Base-by-base conservation (phyloP, 495 filamentous ascomycete species). In the Acidiella bohemica region DNA sequence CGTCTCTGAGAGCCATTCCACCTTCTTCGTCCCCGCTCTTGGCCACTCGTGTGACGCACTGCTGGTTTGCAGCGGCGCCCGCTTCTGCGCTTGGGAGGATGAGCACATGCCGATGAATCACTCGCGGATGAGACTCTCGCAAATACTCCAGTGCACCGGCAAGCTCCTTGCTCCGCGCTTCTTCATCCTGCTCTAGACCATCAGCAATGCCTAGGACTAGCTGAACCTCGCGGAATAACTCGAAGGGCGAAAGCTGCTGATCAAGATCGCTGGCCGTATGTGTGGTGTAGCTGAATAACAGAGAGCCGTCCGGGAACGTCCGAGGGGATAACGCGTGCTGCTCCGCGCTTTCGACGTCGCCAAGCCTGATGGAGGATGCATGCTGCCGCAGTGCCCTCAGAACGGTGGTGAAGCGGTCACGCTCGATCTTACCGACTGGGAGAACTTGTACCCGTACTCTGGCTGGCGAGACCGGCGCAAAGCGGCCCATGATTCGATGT, bases 261-360 rank as follows among this genome's bases (percentile, higher is more conserved):
- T 53, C 41, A 13, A 35, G 32, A 13, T 41, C 37, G 26, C 82
- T 80, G 25, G 80, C 68, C 25, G 83, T 72, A 34, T 84, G 76
- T 36, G 80, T 84, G 27, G 81, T 78, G 38, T 95, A 68, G 56
- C 94, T 81, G 68, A 92, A 95, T 46, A 95, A 71, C 48, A 99
- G 79, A 47, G 78, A 74, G 39, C 90, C 90, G 44, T 75, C 74
- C 7, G 88, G 88, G 57, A 93, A 96, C 2, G 84, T 85, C 48
- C 93, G 67, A 19, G 90, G 90, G 30, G 85, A 92, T 58, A 97
- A 94, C 92, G 68, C 84, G 76, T 61, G 93, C 80, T 44, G 85
- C 84, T 36, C 81, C 73, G 56, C 68, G 71, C 94, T 84, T 44
- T 87, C 81, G 55, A 96, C 76, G 59, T 96, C 90, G 54, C 84